Conservation (phyloP, 176 grass and related monocot species). For the Bolboschoenus planiculmis region DNA sequence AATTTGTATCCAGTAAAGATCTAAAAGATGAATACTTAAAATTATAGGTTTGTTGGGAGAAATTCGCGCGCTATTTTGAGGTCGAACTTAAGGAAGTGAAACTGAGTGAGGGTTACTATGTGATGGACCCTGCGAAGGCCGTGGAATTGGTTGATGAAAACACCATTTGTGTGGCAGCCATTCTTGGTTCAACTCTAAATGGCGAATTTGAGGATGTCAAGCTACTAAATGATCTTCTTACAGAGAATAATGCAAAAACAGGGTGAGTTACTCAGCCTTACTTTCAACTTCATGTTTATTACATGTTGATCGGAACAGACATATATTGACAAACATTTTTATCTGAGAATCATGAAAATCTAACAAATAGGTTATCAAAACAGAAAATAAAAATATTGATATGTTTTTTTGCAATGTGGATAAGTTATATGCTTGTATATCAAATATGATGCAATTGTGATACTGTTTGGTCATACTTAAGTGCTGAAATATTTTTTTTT, state of each 20-base stretch:
- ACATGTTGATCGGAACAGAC: not conserved
- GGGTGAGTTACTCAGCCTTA: conserved; percentile 31
- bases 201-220: conserved; percentile 92
- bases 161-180: conserved; percentile 88
- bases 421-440: not conserved
- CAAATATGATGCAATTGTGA: not conserved
- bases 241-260: conserved; percentile 66
- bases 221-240: conserved; percentile 65
- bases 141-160: conserved; percentile 88
- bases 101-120: conserved; percentile 63
- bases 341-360: not conserved
- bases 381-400: not conserved
- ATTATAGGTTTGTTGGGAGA: conserved; percentile 85
- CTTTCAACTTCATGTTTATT: not conserved
- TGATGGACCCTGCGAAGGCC: conserved; percentile 73
- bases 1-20: not conserved
- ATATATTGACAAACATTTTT: not conserved
- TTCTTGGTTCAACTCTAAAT: conserved; percentile 85
- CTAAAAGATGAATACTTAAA: not conserved
- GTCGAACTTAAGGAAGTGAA: conserved; percentile 93
- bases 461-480: not conserved
- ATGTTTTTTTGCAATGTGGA: not conserved
- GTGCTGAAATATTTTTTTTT: too few species aligned
- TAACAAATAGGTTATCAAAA: not conserved
- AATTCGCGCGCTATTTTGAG: conserved; percentile 88